Percentiles rank a stretch among this genome's conserved stretches.
These are phyloP conservation scores for Daedaleopsis nitida DNA, from an alignment of 768 basidiomycete species.

Conservation along the genomic window DNA sequence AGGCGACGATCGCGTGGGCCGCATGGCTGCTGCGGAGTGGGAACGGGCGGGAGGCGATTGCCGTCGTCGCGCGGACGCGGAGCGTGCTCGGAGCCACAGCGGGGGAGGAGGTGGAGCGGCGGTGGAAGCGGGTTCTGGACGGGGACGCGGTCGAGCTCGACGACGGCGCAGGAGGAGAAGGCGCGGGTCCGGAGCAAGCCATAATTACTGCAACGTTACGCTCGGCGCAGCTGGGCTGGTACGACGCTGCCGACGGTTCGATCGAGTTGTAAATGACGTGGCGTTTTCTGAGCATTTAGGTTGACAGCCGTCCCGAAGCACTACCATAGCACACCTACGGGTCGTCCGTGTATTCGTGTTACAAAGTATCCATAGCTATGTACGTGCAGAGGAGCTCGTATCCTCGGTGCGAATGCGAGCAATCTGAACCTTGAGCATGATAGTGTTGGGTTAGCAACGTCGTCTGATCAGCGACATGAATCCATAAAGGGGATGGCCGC, in stretches of 20 bases:
- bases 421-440: too few relatives aligned
- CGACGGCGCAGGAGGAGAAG: constrained; percentile 4
- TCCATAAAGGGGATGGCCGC: background rate
- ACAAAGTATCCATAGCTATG: background rate
- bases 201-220: background rate
- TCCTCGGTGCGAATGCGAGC: too few relatives aligned
- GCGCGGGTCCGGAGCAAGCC: background rate
- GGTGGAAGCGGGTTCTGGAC: constrained; percentile 34
- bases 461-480: too few relatives aligned
- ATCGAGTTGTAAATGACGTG: background rate
- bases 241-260: background rate
- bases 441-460: background rate
- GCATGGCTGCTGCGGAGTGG: constrained; percentile 47
- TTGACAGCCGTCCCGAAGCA: background rate
- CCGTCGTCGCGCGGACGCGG: constrained; percentile 37
- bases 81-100: constrained; percentile 29
- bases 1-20: constrained; percentile 47
- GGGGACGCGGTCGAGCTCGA: background rate
- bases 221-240: background rate
- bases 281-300: constrained; percentile 5
- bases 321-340: too few relatives aligned
- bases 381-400: too few relatives aligned
- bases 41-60: constrained; percentile 43
- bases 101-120: constrained; percentile 37
- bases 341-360: background rate